Percentiles rank a stretch among this genome's conserved stretches.
phyloP scores from a whole-genome alignment of 2,329 filamentous ascomycete species.

The Hypomyces perniciosus region DNA sequence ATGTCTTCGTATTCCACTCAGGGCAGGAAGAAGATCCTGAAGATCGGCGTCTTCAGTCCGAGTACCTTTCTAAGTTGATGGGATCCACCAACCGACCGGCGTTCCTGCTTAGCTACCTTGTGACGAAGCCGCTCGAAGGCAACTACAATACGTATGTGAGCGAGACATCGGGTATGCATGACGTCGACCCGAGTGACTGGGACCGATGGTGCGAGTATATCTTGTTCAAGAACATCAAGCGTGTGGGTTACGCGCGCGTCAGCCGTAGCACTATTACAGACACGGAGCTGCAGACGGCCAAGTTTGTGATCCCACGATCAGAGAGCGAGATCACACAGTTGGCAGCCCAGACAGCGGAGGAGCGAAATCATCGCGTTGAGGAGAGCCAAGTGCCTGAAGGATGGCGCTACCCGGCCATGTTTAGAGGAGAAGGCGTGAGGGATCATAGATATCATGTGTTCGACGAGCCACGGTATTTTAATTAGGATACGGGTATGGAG shows the following conservation, averaged over 20 bases:
- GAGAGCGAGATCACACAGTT: constrained; percentile 48
- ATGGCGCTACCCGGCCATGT: constrained; percentile 76
- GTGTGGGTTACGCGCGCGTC: constrained; percentile 84
- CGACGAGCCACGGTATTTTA: constrained; percentile 75
- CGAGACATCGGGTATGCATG: constrained; percentile 80
- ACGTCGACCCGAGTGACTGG: constrained; percentile 90
- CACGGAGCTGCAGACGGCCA: constrained; percentile 93
- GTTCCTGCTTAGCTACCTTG: constrained; percentile 84
- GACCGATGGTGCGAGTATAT: constrained; percentile 99
- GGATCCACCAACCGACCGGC: constrained; percentile 71
- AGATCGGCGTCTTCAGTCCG: constrained; percentile 77
- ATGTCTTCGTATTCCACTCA: constrained; percentile 97
- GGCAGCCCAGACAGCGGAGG: constrained; percentile 40
- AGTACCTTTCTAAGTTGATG: constrained; percentile 87
- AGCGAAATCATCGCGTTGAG: constrained; percentile 51
- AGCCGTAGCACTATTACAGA: constrained; percentile 90
- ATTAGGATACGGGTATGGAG: constrained; percentile 18
- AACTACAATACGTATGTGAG: constrained; percentile 98
- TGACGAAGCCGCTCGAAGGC: constrained; percentile 81
- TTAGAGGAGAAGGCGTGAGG: constrained; percentile 78
- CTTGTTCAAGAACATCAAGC: constrained; percentile 79
- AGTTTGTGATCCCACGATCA: constrained; percentile 73
- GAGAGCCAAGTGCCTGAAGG: constrained; percentile 73
- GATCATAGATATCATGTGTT: constrained; percentile 95
- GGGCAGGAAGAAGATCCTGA: constrained; percentile 96